Conservation (phyloP, 257 asterid genomes). For the Plantago ovata region DNA sequence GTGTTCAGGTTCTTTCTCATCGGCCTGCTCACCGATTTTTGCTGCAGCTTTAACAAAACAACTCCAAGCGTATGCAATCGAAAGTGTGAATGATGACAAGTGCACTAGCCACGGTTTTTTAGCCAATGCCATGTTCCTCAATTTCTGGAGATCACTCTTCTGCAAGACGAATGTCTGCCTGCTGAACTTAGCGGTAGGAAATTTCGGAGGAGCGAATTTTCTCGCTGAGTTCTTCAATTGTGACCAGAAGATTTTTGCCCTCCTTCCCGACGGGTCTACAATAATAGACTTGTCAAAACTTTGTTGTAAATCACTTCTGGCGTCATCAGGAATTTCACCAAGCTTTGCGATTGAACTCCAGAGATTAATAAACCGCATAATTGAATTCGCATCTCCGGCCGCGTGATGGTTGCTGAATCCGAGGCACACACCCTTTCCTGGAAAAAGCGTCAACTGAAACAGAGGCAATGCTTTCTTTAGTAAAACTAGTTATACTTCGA, state of each 20-base stretch:
- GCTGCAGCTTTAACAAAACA: constrained; percentile 6
- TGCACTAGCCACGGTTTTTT: constrained; percentile 21
- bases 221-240: not conserved
- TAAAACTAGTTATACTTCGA: no score
- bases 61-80: constrained; percentile 4
- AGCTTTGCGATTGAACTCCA: constrained; percentile 22
- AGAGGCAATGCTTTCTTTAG: no score
- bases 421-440: constrained; percentile 18
- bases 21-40: not conserved
- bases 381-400: constrained; percentile 24
- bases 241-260: constrained; percentile 22
- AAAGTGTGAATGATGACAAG: constrained; percentile 16
- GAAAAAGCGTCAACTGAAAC: constrained; percentile 19
- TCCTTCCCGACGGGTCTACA: constrained; percentile 1
- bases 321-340: not conserved
- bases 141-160: constrained; percentile 26
- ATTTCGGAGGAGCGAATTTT: not conserved
- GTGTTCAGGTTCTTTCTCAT: constrained; percentile 5
- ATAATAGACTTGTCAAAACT: not conserved
- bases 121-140: constrained; percentile 20
- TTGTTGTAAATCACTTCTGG: not conserved
- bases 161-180: constrained; percentile 33
- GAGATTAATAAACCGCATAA: constrained; percentile 15
- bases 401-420: constrained; percentile 23
- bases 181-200: constrained; percentile 27